Evolutionary conservation across 345 rosid genomes (phyloP).

Genomic region (Theobroma cacao): DNA sequence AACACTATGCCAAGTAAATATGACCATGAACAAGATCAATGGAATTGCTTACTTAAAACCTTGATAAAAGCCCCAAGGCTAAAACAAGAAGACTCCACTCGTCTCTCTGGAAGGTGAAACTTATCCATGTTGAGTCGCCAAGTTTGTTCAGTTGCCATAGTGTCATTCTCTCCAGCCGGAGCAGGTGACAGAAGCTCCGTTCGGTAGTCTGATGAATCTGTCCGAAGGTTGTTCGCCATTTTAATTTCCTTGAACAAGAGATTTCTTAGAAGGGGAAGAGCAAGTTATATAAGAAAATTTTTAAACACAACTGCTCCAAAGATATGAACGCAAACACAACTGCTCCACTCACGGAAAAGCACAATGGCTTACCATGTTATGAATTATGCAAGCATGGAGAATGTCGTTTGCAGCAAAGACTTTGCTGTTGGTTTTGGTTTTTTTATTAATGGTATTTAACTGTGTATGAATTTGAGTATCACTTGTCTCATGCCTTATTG

Average conservation of each 20-base stretch:
- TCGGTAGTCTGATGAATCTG: conserved; percentile 38
- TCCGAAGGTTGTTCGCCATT: conserved; percentile 27
- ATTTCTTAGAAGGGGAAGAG: conserved; percentile 1
- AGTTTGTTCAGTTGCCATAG: conserved; percentile 22
- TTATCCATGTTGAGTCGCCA: conserved; percentile 49
- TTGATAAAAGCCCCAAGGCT: conserved; percentile 14
- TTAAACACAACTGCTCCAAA: too few species aligned
- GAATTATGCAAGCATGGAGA: conserved; percentile 21
- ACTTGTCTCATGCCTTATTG: conserved; percentile 2
- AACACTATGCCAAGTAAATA: too few species aligned
- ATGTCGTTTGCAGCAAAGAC: conserved; percentile 8
- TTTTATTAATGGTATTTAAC: neutral
- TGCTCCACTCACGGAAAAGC: conserved; percentile 5
- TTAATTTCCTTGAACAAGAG: neutral
- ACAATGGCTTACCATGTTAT: neutral
- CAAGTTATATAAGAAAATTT: conserved; percentile 5
- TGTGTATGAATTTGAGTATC: neutral
- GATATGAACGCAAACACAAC: too few species aligned
- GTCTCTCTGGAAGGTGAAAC: conserved; percentile 33
- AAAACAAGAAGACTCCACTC: conserved; percentile 12
- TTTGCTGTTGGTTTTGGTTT: neutral
- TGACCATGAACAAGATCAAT: neutral
- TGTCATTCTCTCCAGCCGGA: conserved; percentile 16
- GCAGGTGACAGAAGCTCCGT: conserved; percentile 50
- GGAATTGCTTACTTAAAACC: conserved; percentile 22